A percentile compares a stretch with the other conserved stretches of the same genome.
These are phyloP conservation scores for Trypanosoma congolense DNA, from an alignment of 208 protist species.

Conservation along the genomic window DNA sequence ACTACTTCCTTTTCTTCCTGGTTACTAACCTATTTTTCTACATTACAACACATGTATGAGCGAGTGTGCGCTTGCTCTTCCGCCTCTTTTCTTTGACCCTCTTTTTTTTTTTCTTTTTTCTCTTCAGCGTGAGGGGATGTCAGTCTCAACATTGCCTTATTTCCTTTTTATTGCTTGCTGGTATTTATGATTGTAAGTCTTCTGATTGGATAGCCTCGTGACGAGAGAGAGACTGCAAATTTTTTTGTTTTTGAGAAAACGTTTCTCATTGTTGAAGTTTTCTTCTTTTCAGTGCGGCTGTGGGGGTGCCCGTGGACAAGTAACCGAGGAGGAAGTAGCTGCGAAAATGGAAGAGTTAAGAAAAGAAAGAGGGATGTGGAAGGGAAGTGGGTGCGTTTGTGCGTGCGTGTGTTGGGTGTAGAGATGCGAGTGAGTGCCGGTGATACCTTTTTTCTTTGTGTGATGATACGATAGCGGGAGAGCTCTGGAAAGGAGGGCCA, in stretches of 20 bases:
- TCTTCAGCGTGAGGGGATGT: not conserved
- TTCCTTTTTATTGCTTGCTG: conserved; percentile 7
- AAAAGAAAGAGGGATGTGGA: conserved; percentile 3
- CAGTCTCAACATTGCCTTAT: no score
- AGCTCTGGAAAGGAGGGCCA: no score
- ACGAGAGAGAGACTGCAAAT: no score
- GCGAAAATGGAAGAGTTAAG: conserved; percentile 2
- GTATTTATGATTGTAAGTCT: conserved; percentile 19
- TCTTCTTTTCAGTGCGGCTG: no score
- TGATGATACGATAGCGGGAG: no score
- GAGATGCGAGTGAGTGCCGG: not conserved
- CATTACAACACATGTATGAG: no score
- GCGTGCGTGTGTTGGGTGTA: not conserved
- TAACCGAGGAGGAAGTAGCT: no score
- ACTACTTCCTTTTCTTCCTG: no score
- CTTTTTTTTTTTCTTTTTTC: conserved; percentile 3
- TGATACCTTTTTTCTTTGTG: conserved; percentile 1
- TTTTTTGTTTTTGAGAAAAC: not conserved
- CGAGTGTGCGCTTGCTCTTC: not conserved
- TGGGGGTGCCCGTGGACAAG: no score
- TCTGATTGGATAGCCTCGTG: no score
- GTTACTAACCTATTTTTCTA: no score
- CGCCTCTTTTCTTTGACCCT: conserved; percentile 10
- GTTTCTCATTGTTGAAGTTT: conserved; percentile 5
- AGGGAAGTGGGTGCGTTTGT: not conserved